Conservation (phyloP, 2,329 filamentous ascomycete species). For the Colletotrichum filicis region DNA sequence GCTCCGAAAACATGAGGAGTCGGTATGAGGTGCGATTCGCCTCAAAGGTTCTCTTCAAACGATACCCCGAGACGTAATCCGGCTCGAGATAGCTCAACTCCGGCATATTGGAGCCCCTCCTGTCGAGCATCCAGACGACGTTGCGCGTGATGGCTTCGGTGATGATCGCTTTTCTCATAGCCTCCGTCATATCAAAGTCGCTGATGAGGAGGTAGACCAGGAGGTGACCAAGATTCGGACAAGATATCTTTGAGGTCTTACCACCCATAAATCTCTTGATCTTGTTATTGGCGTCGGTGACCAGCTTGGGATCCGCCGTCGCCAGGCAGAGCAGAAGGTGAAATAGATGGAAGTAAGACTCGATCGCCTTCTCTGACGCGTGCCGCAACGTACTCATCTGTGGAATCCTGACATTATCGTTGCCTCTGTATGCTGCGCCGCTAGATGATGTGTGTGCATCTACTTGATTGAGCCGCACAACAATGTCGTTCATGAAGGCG, state of each 20-base stretch:
- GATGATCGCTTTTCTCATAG: slow-evolving; percentile 54
- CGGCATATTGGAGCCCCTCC: slow-evolving; percentile 46
- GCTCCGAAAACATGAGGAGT: slow-evolving; percentile 63
- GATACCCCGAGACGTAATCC: slow-evolving; percentile 53
- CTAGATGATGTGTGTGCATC: neutral
- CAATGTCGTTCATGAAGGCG: slow-evolving; percentile 61
- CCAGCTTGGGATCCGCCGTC: slow-evolving; percentile 46
- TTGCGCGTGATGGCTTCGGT: slow-evolving; percentile 61
- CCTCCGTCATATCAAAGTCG: slow-evolving; percentile 51
- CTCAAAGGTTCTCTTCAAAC: slow-evolving; percentile 57
- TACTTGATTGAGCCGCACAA: slow-evolving; percentile 56
- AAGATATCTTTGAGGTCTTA: slow-evolving; percentile 50
- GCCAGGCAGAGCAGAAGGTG: slow-evolving; percentile 61
- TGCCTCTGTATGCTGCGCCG: neutral
- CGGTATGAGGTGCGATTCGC: slow-evolving; percentile 59
- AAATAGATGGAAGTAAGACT: slow-evolving; percentile 63
- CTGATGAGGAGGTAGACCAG: slow-evolving; percentile 59
- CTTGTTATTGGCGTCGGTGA: slow-evolving; percentile 51
- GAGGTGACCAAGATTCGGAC: slow-evolving; percentile 60
- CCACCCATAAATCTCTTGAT: slow-evolving; percentile 51
- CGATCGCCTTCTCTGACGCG: slow-evolving; percentile 63
- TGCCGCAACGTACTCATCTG: slow-evolving; percentile 54
- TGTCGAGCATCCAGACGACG: slow-evolving; percentile 62
- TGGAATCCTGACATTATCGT: neutral
- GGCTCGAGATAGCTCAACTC: slow-evolving; percentile 60